Conservation (phyloP, 129 eudicot species). For the Ambrosia trifida region DNA sequence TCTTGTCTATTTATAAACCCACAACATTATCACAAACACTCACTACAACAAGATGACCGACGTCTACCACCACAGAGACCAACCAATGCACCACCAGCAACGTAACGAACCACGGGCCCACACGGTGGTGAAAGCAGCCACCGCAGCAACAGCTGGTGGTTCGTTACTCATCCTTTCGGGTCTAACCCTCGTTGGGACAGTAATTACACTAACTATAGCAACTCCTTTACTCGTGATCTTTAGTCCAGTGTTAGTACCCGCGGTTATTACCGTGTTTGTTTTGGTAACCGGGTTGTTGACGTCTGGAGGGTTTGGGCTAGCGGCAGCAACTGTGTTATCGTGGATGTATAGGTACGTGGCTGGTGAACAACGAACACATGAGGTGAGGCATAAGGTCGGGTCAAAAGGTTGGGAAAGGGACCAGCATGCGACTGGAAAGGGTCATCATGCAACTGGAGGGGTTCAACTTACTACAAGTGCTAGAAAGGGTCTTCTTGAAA, state of each 20-base stretch:
- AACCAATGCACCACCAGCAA: slow-evolving; percentile 10
- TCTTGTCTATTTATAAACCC: slow-evolving; percentile 23
- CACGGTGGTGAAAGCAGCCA: slow-evolving; percentile 58
- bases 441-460: slow-evolving; percentile 21
- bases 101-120: background rate
- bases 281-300: slow-evolving; percentile 50
- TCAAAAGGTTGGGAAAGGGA: slow-evolving; percentile 53
- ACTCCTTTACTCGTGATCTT: slow-evolving; percentile 60
- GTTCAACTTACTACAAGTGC: background rate
- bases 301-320: slow-evolving; percentile 65
- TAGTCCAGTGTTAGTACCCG: slow-evolving; percentile 70
- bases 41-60: slow-evolving; percentile 36
- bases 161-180: slow-evolving; percentile 60
- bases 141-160: slow-evolving; percentile 64
- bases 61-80: slow-evolving; percentile 5
- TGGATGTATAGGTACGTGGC: slow-evolving; percentile 56
- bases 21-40: background rate
- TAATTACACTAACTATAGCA: slow-evolving; percentile 56
- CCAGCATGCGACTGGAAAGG: slow-evolving; percentile 29
- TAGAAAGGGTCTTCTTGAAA: background rate
- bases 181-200: slow-evolving; percentile 59
- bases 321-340: slow-evolving; percentile 51
- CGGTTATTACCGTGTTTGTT: slow-evolving; percentile 37
- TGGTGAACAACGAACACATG: slow-evolving; percentile 36
- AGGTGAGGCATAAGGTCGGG: slow-evolving; percentile 4